These are phyloP conservation scores for Plasmopara halstedii DNA, from an alignment of 352 stramenopile species.

Conservation along the genomic window DNA sequence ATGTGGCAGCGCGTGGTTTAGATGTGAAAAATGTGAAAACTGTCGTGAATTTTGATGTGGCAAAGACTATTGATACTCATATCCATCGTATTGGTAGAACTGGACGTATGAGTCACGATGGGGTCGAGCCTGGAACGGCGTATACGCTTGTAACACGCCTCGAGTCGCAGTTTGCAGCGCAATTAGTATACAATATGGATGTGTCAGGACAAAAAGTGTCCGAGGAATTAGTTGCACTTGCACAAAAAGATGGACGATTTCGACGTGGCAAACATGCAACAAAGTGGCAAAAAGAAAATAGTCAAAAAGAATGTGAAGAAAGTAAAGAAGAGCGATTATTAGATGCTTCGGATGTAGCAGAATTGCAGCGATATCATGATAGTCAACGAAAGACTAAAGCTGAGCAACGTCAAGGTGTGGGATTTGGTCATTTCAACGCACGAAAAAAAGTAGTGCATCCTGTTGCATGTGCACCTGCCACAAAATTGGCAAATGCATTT, in stretches of 20 bases:
- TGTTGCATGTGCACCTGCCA: neutral
- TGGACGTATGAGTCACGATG: slow-evolving; percentile 74
- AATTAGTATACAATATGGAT: slow-evolving; percentile 83
- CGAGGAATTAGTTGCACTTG: slow-evolving; percentile 49
- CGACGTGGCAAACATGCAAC: slow-evolving; percentile 13
- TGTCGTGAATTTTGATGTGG: slow-evolving; percentile 88
- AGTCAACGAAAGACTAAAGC: slow-evolving; percentile 47
- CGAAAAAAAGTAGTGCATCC: slow-evolving; percentile 2
- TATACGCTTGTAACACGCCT: slow-evolving; percentile 76
- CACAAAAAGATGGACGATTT: slow-evolving; percentile 41
- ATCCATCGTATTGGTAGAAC: slow-evolving; percentile 87
- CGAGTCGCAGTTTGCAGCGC: slow-evolving; percentile 63
- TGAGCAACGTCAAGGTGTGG: slow-evolving; percentile 63
- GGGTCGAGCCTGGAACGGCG: slow-evolving; percentile 69
- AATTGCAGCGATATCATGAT: slow-evolving; percentile 55
- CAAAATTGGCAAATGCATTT: slow-evolving; percentile 15
- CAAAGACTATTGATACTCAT: slow-evolving; percentile 89
- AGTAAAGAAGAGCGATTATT: slow-evolving; percentile 4
- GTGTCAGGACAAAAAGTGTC: slow-evolving; percentile 53
- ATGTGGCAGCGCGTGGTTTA: slow-evolving; percentile 80
- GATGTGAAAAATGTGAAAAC: slow-evolving; percentile 88
- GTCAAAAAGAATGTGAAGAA: neutral
- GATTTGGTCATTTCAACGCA: slow-evolving; percentile 33
- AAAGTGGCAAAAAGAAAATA: neutral
- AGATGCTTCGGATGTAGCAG: slow-evolving; percentile 38